Evolutionary conservation across 306 rosid species (phyloP).

Genomic region (Castanea crenata): DNA sequence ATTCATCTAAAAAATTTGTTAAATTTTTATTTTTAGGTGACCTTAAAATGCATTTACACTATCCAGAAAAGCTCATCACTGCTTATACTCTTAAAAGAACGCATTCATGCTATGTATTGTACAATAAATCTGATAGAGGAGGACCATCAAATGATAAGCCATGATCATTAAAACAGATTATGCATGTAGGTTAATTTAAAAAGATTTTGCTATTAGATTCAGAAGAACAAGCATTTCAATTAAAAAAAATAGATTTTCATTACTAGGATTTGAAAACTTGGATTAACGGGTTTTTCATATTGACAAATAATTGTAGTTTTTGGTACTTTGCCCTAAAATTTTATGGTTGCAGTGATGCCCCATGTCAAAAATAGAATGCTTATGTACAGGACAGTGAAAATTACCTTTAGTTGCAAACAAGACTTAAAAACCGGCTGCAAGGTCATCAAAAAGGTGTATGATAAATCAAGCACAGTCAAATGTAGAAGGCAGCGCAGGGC

Average conservation of each 20-base stretch:
- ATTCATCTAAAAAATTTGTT: background rate
- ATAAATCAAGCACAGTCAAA: conserved; percentile 77
- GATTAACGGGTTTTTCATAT: background rate
- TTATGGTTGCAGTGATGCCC: background rate
- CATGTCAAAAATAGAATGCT: background rate
- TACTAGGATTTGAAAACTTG: background rate
- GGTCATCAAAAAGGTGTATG: conserved; percentile 83
- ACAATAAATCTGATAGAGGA: background rate
- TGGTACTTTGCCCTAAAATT: background rate
- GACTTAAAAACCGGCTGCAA: conserved; percentile 91
- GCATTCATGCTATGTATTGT: background rate
- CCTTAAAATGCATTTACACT: no score
- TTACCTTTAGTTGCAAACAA: conserved; percentile 81
- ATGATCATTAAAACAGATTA: background rate
- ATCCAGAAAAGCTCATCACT: background rate
- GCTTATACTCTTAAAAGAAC: background rate
- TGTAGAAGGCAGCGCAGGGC: conserved; percentile 66
- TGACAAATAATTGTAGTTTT: background rate
- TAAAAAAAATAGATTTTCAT: background rate
- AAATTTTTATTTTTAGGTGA: no score
- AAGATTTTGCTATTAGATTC: background rate
- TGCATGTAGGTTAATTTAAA: background rate
- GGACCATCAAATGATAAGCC: background rate
- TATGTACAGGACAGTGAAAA: background rate
- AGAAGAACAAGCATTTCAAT: background rate